Evolutionary conservation across 176 grass and related monocot species (phyloP).

Genomic region (Sorghum bicolor): Sorghum_bicolor_NCBIv3 NC_012870.2:78907001-78907500

Average conservation of each 20-base stretch:
- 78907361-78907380: constrained; percentile 80
- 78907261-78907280: not conserved
- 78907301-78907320: constrained; percentile 53
- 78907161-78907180: constrained; percentile 50
- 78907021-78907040: not conserved
- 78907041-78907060: not conserved
- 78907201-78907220: constrained; percentile 91
- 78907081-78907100: constrained; percentile 45
- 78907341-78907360: constrained; percentile 62
- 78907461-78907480: constrained; percentile 71
- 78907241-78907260: not conserved
- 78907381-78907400: constrained; percentile 63
- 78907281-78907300: not conserved
- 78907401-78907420: constrained; percentile 77
- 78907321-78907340: constrained; percentile 56
- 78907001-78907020: not conserved
- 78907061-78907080: not conserved
- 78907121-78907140: constrained; percentile 25
- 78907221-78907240: not conserved
- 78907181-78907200: constrained; percentile 95
- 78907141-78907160: constrained; percentile 60
- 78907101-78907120: constrained; percentile 28
- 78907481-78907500: constrained; percentile 67
- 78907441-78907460: constrained; percentile 82
- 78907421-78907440: constrained; percentile 70